Conservation (phyloP, 306 rosid genomes). For the Cicer cuneatum region DNA sequence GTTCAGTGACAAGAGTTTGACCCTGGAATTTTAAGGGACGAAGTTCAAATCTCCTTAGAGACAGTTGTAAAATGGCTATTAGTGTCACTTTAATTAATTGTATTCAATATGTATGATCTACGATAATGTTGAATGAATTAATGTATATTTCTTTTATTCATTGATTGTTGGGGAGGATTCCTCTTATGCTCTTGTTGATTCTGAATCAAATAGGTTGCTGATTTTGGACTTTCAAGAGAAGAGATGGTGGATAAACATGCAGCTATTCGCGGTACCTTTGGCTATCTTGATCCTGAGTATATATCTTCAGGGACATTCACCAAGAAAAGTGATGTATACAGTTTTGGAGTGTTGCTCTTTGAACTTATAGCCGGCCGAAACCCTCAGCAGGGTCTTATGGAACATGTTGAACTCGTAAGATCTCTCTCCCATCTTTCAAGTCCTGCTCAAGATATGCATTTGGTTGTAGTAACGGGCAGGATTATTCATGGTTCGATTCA, state of each 20-base stretch:
- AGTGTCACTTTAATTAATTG: no score
- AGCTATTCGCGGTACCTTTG: constrained; percentile 86
- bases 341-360: constrained; percentile 93
- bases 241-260: constrained; percentile 90
- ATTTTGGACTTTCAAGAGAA: constrained; percentile 97
- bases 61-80: no score
- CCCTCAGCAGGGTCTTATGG: constrained; percentile 99
- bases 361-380: constrained; percentile 93
- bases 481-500: no score
- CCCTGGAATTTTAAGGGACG: not conserved
- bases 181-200: constrained; percentile 28
- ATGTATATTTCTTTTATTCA: not conserved
- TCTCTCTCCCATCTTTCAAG: constrained; percentile 44
- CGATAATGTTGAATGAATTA: not conserved
- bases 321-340: constrained; percentile 96
- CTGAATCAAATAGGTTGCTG: constrained; percentile 79
- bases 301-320: constrained; percentile 88
- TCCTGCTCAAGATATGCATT: not conserved
- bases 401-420: constrained; percentile 93
- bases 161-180: constrained; percentile 9
- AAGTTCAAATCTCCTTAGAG: no score
- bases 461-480: not conserved
- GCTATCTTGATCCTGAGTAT: constrained; percentile 95
- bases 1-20: no score
- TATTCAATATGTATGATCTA: no score